These are phyloP conservation scores for Tricholoma saponaceum DNA, from an alignment of 768 basidiomycete genomes.

Conservation along the genomic window DNA sequence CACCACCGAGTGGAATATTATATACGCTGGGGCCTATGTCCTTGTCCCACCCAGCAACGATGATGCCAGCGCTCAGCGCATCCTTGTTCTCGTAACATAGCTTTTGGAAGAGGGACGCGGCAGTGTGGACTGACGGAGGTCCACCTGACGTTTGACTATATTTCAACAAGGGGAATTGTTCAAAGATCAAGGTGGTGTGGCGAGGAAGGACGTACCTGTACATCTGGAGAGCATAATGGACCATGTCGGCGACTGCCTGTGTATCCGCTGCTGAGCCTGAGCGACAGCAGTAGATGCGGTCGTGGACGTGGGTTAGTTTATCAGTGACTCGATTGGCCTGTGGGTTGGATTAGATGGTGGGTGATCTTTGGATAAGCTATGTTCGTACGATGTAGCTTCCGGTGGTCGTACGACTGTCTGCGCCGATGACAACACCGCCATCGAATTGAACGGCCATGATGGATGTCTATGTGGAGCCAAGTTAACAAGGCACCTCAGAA, in stretches of 20 bases:
- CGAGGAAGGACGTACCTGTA: constrained; percentile 45
- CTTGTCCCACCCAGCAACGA: constrained; percentile 97
- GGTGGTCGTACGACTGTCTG: constrained; percentile 95
- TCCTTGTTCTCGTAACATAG: constrained; percentile 96
- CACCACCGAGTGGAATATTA: constrained; percentile 96
- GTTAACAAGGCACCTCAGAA: constrained; percentile 1
- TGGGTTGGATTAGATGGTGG: constrained; percentile 1
- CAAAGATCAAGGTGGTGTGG: neutral
- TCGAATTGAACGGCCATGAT: constrained; percentile 99
- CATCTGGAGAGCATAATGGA: constrained; percentile 80
- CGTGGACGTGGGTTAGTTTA: constrained; percentile 94
- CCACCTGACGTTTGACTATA: constrained; percentile 53
- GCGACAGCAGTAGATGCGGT: constrained; percentile 98
- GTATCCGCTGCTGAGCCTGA: constrained; percentile 98
- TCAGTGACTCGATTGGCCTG: constrained; percentile 98
- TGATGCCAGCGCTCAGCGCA: constrained; percentile 84
- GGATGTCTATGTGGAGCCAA: constrained; percentile 65
- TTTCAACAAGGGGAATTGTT: neutral
- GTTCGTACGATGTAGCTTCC: constrained; percentile 92
- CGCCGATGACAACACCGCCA: constrained; percentile 92
- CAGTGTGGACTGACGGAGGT: constrained; percentile 75
- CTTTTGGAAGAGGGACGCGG: constrained; percentile 80
- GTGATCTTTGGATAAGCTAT: no score
- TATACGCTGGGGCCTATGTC: constrained; percentile 89
- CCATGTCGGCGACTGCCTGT: constrained; percentile 90